A percentile compares a stretch with the other conserved stretches of the same genome.
These are phyloP conservation scores for Aphanomyces stellatus DNA, from an alignment of 352 stramenopile species.

Conservation along the genomic window DNA sequence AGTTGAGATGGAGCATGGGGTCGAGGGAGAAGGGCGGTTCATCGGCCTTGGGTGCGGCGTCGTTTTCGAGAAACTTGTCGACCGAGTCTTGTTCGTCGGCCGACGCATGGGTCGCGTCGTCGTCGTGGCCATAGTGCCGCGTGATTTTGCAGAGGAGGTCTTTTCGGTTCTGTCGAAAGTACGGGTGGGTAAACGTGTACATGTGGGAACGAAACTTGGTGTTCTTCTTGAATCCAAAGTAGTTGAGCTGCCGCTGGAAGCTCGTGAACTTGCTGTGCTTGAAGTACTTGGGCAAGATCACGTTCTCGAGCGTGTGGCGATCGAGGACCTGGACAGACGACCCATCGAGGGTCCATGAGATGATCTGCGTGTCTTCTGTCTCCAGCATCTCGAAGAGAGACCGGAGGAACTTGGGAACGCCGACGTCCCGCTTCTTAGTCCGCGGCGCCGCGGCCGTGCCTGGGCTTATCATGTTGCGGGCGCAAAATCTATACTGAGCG, in stretches of 20 bases:
- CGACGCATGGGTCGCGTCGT: not conserved
- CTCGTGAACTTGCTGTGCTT: slow-evolving; percentile 91
- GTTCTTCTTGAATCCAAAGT: slow-evolving; percentile 89
- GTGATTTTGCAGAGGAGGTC: slow-evolving; percentile 17
- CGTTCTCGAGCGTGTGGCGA: slow-evolving; percentile 42
- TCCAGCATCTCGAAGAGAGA: slow-evolving; percentile 72
- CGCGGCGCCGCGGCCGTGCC: not conserved
- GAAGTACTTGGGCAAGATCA: slow-evolving; percentile 89
- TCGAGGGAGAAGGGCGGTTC: slow-evolving; percentile 17
- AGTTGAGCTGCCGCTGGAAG: slow-evolving; percentile 89
- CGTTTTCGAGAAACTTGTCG: slow-evolving; percentile 13
- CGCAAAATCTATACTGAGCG: slow-evolving; percentile 3
- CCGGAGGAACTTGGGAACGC: slow-evolving; percentile 70
- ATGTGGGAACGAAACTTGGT: slow-evolving; percentile 70
- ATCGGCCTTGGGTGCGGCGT: not conserved
- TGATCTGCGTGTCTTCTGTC: slow-evolving; percentile 53
- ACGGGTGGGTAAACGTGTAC: slow-evolving; percentile 70
- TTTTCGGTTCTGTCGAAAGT: slow-evolving; percentile 28
- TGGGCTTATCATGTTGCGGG: not conserved
- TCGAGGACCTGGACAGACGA: slow-evolving; percentile 61
- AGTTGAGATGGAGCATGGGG: slow-evolving; percentile 19
- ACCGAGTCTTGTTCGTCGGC: slow-evolving; percentile 14
- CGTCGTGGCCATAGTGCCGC: slow-evolving; percentile 17
- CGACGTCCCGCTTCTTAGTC: slow-evolving; percentile 19
- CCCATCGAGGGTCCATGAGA: slow-evolving; percentile 62